Percentiles rank a stretch among this genome's conserved stretches.
Evolutionary conservation across 2,329 filamentous ascomycete species (phyloP).

Genomic region (Trichoderma harzianum): DNA sequence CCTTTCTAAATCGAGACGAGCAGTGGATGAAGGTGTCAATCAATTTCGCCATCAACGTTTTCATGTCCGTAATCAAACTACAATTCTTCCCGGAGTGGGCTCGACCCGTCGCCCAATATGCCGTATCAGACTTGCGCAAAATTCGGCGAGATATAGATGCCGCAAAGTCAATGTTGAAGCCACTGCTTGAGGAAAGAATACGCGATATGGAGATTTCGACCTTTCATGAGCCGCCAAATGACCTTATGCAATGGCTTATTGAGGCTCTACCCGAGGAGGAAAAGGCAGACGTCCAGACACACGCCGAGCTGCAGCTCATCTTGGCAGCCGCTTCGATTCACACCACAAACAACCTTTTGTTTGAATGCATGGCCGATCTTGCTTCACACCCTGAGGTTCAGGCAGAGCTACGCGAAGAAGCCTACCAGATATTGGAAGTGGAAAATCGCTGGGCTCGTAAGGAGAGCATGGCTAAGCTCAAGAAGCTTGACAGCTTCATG

Average conservation of each 20-base stretch:
- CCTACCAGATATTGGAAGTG: constrained; percentile 38
- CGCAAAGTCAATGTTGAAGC: constrained; percentile 43
- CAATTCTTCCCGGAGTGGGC: constrained; percentile 51
- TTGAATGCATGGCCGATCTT: constrained; percentile 50
- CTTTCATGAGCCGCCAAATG: constrained; percentile 37
- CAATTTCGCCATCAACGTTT: constrained; percentile 48
- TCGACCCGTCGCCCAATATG: constrained; percentile 44
- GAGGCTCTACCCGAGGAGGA: constrained; percentile 40
- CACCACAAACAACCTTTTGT: constrained; percentile 43
- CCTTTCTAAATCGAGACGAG: constrained; percentile 48
- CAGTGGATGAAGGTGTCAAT: constrained; percentile 53
- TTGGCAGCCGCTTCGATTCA: constrained; percentile 45
- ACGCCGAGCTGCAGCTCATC: constrained; percentile 44
- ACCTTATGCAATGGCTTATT: constrained; percentile 45
- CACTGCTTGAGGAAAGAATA: constrained; percentile 46
- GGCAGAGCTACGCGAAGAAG: constrained; percentile 48
- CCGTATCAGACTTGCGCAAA: constrained; percentile 45
- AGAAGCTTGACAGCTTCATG: constrained; percentile 49
- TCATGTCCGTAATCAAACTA: constrained; percentile 47
- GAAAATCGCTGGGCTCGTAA: constrained; percentile 42
- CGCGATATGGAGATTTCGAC: constrained; percentile 38
- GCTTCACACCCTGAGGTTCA: constrained; percentile 46
- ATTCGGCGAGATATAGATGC: constrained; percentile 42
- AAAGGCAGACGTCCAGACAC: constrained; percentile 36
- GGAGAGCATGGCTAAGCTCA: constrained; percentile 42